Evolutionary conservation across 2,329 filamentous ascomycete genomes (phyloP), one percentile per base, ranked within the genome.

Genomic region (Exophiala spinifera): DNA sequence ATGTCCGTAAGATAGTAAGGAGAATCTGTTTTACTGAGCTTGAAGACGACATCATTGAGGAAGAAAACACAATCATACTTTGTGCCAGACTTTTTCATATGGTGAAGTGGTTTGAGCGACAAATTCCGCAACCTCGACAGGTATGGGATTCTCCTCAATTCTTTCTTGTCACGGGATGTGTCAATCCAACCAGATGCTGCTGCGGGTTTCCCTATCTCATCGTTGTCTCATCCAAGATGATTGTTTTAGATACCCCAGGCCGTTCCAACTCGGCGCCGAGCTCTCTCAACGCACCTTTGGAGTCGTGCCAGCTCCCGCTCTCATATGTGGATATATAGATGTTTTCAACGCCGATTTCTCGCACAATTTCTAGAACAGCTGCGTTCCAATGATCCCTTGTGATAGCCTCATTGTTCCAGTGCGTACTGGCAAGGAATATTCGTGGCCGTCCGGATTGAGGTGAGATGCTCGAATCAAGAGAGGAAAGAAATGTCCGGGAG

Each of bases 271-370:
- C n/a, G 15, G 83, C 75, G 52, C 85, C 82, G 21, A 89, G 71
- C 21, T 79, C 75, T 15, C 67, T 69, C 61, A 89, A 70, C 6
- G 79, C 81, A n/a, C 71, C 76, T 68, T 88, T 88, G 19, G 81
- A 86, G 53, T 83, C 74, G 65, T 89, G 86, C 74, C 79, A 85
- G 65, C 83, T 86, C 4, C 86, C 86, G 62, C 82, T 86, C 67
- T 89, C 86, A 54, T 81, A 79, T 25, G 89, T 76, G 54, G 81
- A 83, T 28, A 89, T 77, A 64, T 79, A 89, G 1, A 88, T 79
- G 63, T 88, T 87, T 1, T 81, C 74, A 0, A 77, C 69, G 0
- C 85, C 85, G 3, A 88, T 70, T 8, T 74, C 70, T 45, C 77
- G 70, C 3, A 79, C 76, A n/a, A 89, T 70, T 1, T 77, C 71